Conservation (phyloP, 148 eudicot species). For the Vaccinium corymbosum region DNA sequence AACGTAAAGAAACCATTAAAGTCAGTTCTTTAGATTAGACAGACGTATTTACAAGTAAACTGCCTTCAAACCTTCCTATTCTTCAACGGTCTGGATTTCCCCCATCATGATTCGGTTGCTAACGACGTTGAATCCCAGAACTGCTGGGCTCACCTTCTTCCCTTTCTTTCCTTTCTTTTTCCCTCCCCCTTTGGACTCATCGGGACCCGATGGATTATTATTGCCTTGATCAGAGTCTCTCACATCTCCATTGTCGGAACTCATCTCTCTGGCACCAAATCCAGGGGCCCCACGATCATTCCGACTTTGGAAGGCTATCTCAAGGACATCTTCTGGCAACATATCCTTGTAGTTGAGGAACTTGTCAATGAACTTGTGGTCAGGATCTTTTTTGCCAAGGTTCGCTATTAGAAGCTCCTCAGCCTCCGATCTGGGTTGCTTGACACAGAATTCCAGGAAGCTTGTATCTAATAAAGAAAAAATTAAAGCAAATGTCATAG, state of each 20-base stretch:
- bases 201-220: constrained; percentile 20
- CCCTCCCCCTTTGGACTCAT: constrained; percentile 65
- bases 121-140: constrained; percentile 85
- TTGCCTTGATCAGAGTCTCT: constrained; percentile 28
- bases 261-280: constrained; percentile 46
- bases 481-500: neutral
- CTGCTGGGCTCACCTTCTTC: constrained; percentile 76
- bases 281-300: constrained; percentile 45
- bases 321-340: constrained; percentile 71
- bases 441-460: constrained; percentile 78
- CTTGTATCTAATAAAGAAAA: constrained; percentile 64
- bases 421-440: constrained; percentile 87
- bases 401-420: constrained; percentile 74
- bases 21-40: constrained; percentile 15
- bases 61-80: constrained; percentile 34
- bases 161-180: constrained; percentile 97
- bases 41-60: constrained; percentile 45
- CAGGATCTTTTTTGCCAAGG: constrained; percentile 69
- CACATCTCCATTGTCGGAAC: constrained; percentile 33
- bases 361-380: constrained; percentile 83
- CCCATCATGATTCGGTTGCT: constrained; percentile 99
- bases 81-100: constrained; percentile 85
- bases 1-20: constrained; percentile 37
- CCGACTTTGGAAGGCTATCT: constrained; percentile 72
- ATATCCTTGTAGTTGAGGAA: constrained; percentile 88